phyloP scores from a whole-genome alignment of 1,284 basidiomycete species.

The Cutaneotrichosporon cyanovorans region DNA sequence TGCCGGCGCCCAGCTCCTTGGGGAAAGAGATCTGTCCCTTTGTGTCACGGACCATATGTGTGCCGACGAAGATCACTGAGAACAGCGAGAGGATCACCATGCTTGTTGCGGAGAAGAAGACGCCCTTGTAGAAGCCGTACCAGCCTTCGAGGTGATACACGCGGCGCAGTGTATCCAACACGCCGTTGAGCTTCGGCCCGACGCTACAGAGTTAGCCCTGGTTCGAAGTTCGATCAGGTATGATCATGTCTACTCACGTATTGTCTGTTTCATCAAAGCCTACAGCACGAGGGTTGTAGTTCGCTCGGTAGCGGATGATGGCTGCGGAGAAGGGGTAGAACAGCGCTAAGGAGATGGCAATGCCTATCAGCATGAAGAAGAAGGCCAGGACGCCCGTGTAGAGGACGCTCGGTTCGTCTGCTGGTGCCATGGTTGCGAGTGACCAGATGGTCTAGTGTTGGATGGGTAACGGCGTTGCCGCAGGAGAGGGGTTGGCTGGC shows the following conservation, averaged over 20 bases:
- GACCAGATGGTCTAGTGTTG: too few relatives aligned
- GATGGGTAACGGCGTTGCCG: too few relatives aligned
- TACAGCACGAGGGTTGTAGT: conserved; percentile 55
- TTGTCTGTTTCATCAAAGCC: conserved; percentile 56
- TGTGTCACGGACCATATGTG: conserved; percentile 21
- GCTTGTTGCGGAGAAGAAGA: conserved; percentile 66
- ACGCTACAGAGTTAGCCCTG: conserved; percentile 27
- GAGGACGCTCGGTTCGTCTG: conserved; percentile 13
- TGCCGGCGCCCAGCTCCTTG: conserved; percentile 54
- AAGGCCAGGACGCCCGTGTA: conserved; percentile 37
- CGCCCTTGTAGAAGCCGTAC: conserved; percentile 69
- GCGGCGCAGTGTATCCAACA: conserved; percentile 57
- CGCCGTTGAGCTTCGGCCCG: conserved; percentile 43
- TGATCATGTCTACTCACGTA: too few relatives aligned
- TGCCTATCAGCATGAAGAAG: conserved; percentile 32
- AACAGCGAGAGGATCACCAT: conserved; percentile 49
- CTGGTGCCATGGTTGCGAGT: not conserved
- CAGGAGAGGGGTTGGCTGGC: too few relatives aligned
- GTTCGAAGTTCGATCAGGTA: not conserved
- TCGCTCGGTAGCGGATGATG: conserved; percentile 45
- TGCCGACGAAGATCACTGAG: conserved; percentile 44
- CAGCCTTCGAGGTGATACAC: conserved; percentile 74
- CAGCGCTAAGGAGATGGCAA: too few relatives aligned
- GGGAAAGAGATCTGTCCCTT: conserved; percentile 57
- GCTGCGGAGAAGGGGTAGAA: conserved; percentile 45